These are phyloP conservation scores for Cadophora gregata DNA, from an alignment of 2,329 filamentous ascomycete genomes.

Conservation along the genomic window DNA sequence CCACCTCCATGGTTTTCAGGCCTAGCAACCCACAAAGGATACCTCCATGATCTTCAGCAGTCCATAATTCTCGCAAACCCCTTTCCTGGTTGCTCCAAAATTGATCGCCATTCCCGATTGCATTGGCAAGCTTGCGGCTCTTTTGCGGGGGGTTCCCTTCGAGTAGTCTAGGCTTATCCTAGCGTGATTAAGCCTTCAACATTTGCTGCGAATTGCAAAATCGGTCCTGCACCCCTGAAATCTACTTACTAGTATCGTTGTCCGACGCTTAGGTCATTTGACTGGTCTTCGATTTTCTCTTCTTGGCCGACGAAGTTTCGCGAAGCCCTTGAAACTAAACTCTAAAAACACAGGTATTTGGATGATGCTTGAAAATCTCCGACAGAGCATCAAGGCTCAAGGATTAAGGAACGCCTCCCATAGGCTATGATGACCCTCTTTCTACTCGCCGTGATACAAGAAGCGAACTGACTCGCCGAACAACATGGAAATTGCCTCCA, in stretches of 20 bases:
- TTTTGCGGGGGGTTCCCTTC: neutral
- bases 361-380: slow-evolving; percentile 14
- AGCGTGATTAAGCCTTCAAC: neutral
- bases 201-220: neutral
- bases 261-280: neutral
- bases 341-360: slow-evolving; percentile 5
- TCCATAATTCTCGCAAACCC: neutral
- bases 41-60: neutral
- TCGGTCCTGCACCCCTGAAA: neutral
- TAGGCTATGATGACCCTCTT: neutral
- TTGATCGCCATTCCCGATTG: neutral
- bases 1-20: neutral
- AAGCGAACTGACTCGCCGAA: slow-evolving; percentile 11
- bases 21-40: neutral
- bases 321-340: slow-evolving; percentile 10
- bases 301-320: slow-evolving; percentile 7
- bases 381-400: neutral
- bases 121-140: neutral
- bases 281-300: neutral
- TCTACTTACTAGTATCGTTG: neutral
- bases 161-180: slow-evolving; percentile 10
- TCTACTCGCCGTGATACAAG: neutral
- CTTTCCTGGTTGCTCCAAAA: neutral
- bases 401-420: neutral
- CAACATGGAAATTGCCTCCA: neutral